Conservation (phyloP, 1,284 basidiomycete genomes). For the Sporisorium scitamineum region DNA sequence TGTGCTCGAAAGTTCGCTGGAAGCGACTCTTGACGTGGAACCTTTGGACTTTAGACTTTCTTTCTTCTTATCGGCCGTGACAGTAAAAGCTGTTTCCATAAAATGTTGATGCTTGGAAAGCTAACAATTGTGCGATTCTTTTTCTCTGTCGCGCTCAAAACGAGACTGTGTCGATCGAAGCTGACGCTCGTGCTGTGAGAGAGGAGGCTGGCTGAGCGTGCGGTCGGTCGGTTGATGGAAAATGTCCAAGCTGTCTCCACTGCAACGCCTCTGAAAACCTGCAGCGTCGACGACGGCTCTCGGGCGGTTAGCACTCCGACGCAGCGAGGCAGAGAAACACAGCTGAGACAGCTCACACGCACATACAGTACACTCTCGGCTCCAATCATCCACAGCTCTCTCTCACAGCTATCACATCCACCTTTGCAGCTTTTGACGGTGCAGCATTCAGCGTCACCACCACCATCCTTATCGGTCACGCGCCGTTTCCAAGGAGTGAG, state of each 20-base stretch:
- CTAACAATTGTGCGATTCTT: not conserved
- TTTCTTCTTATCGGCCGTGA: slow-evolving; percentile 40
- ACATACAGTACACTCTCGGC: too few relatives aligned
- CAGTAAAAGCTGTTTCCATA: not conserved
- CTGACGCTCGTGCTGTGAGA: slow-evolving; percentile 1
- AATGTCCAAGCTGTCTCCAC: slow-evolving; percentile 34
- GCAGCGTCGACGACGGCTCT: slow-evolving; percentile 5
- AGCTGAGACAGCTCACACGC: slow-evolving; percentile 5
- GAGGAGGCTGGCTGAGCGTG: slow-evolving; percentile 7
- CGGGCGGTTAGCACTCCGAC: slow-evolving; percentile 7
- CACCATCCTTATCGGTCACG: not conserved
- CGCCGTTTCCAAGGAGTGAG: not conserved
- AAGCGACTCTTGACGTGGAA: slow-evolving; percentile 30
- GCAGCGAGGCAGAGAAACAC: not conserved
- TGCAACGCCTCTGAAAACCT: slow-evolving; percentile 20
- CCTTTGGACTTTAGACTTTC: slow-evolving; percentile 12
- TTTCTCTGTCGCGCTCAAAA: not conserved
- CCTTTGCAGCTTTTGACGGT: not conserved
- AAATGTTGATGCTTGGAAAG: not conserved
- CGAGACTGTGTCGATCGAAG: slow-evolving; percentile 35
- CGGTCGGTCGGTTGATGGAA: slow-evolving; percentile 12
- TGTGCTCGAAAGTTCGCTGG: slow-evolving; percentile 31
- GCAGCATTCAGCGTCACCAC: not conserved
- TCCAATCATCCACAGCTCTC: not conserved
- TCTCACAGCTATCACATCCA: not conserved